These are phyloP conservation scores for Apiospora phragmitis DNA, from an alignment of 2,329 filamentous ascomycete species.

Conservation along the genomic window DNA sequence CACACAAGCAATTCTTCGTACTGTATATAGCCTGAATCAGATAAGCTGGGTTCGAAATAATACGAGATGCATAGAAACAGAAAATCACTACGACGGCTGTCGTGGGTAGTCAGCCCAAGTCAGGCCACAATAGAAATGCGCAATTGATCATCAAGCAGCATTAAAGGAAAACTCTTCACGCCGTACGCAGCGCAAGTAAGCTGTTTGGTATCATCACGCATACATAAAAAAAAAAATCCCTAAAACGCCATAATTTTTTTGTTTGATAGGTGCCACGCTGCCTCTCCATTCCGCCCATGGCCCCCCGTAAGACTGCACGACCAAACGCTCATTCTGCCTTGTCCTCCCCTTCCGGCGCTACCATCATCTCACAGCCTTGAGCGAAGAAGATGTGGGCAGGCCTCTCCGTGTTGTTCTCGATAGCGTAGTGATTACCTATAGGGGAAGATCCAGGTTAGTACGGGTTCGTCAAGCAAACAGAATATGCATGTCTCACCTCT, in stretches of 20 bases:
- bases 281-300: neutral
- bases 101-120: neutral
- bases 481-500: conserved; percentile 65
- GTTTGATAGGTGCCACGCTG: neutral
- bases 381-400: conserved; percentile 86
- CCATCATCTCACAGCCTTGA: conserved; percentile 69
- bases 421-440: conserved; percentile 89
- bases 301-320: neutral
- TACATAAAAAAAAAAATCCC: neutral
- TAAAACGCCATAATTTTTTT: neutral
- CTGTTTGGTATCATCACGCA: neutral
- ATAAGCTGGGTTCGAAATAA: too few relatives aligned
- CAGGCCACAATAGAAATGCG: neutral
- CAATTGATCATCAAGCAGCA: neutral
- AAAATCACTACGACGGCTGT: neutral
- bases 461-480: neutral
- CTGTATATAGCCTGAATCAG: too few relatives aligned
- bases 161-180: neutral
- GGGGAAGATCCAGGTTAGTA: neutral
- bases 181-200: neutral
- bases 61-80: too few relatives aligned
- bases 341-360: neutral
- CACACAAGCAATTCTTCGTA: too few relatives aligned
- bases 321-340: neutral
- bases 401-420: conserved; percentile 74